These are phyloP conservation scores for Strigomonas culicis DNA, from an alignment of 208 protist genomes.

Conservation along the genomic window DNA sequence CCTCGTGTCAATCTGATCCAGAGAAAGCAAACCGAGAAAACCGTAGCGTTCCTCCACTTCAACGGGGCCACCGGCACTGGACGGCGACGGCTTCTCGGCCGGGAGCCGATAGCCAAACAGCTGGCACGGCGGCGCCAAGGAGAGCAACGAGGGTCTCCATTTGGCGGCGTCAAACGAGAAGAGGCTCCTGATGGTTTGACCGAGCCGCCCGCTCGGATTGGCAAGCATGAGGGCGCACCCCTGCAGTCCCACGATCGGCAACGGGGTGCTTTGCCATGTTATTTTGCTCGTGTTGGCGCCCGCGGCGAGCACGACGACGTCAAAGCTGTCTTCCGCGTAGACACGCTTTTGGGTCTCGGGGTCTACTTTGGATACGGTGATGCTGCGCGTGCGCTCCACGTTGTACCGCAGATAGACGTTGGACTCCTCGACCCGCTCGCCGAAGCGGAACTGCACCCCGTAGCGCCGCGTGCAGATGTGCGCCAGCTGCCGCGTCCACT, in stretches of 20 bases:
- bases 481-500: slow-evolving; percentile 70
- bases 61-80: slow-evolving; percentile 11
- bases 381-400: slow-evolving; percentile 46
- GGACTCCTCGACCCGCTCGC: slow-evolving; percentile 42
- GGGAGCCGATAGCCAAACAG: slow-evolving; percentile 29
- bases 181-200: neutral
- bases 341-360: slow-evolving; percentile 19
- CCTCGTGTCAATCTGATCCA: slow-evolving; percentile 35
- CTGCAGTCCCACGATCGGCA: slow-evolving; percentile 67
- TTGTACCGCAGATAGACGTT: slow-evolving; percentile 64
- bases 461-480: slow-evolving; percentile 41
- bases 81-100: neutral
- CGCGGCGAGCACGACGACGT: slow-evolving; percentile 76
- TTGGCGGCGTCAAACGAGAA: neutral
- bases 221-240: slow-evolving; percentile 36
- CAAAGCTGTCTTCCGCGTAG: slow-evolving; percentile 33
- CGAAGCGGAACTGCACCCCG: slow-evolving; percentile 53
- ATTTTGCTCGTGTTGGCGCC: slow-evolving; percentile 52
- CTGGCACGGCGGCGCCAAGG: slow-evolving; percentile 28
- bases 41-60: slow-evolving; percentile 15
- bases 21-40: slow-evolving; percentile 52
- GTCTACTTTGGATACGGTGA: slow-evolving; percentile 42
- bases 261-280: slow-evolving; percentile 45
- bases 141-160: slow-evolving; percentile 12
- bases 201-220: neutral